Base-by-base conservation (phyloP, 148 eudicot genomes). In the Rhododendron ovatum region DNA sequence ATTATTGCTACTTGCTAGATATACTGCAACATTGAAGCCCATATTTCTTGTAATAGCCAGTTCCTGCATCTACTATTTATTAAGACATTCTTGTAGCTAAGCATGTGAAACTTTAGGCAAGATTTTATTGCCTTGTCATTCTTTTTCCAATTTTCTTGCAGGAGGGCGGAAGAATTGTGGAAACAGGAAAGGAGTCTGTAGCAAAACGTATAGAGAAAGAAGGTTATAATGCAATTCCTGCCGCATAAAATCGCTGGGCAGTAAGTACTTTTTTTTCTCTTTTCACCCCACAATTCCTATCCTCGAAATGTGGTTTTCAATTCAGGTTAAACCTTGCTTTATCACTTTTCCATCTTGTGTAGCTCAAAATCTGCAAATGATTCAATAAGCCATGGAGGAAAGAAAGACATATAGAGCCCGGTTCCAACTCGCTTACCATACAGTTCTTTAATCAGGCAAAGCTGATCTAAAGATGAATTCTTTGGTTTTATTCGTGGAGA, bases 161-260 rank as follows among this genome's bases (percentile, higher is more conserved):
- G 98, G 98, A 95, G 83, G 90, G 93, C 83, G 98, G 98, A 79
- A 94, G 90, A 90, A 95, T 98, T 83, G 92, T 95, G 83, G 93
- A 90, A 91, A 98, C 98, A 1, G 98, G 99, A 84, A 98, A 94
- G 81, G 90, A 86, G 26, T 94, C 99, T n/a, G 89, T 95, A 47
- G 99, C 98, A n/a, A 85, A 90, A 88, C 86, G 88, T 82, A 91
- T 98, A 55, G 99, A 98, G 89, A 94, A 92, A 89, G 96, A 90
- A 93, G 99, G 99, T 39, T 98, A 98, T 89, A 95, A 93, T 86
- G 93, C 89, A 84, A 88, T 94, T 77, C 89, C 94, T 83, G 89
- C 85, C 85, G 76, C 89, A 83, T 90, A 89, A 75, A 45, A 89
- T 75, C 69, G 55, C 37, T 24, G 48, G 79, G 50, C 30, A 20